Evolutionary conservation across 192 early-diverging fungal genomes (phyloP), one percentile per base, ranked within the genome.

Genomic region (Chytriomyces hyalinus): DNA sequence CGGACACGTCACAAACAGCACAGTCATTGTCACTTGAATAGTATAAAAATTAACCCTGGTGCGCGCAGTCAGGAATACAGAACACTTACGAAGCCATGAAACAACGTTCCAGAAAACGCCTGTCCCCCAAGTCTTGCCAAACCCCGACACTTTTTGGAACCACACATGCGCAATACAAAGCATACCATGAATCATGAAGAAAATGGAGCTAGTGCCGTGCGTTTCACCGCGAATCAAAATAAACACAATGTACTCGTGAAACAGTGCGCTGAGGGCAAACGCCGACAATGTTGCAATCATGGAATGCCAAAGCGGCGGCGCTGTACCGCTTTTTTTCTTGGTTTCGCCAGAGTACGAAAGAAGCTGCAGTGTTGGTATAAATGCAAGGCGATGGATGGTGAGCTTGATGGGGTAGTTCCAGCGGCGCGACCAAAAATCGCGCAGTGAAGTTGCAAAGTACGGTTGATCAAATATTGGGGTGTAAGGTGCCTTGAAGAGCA

Each of bases 241-340:
- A 60, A 73, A 73, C 8, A 63, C 44, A 11, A 73, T 8, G 60
- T 62, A 73, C 26, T 73, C 71, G 60, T 73, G 71, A 13, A 73
- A 17, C 1, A 73, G 43, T 7, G 43, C 53, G 6, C 59, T 62
- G 15, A 73, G 8, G 44, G 62, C 8, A 45, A 73, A 73, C 13
- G 71, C 61, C 6, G 22, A 10, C 44, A 70, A 11, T 13, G 49
- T 15, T 28, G 49, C 68, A 48, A 70, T 64, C 15, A 28, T 11
- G 11, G 26, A 17, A 15, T 51, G 49, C 6, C 13, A 15, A 20
- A 50, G 8, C 24, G 68, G 68, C 5, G 68, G 8, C 45, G 15
- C 43, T 15, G 13, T 2, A 5, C 10, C 10, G 3, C 1, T 3
- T 15, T 65, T 0, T 6, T 65, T n/a, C 6, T 65, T n/a, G 2